Conservation (phyloP, 345 rosid species). For the Citrus maxima region DNA sequence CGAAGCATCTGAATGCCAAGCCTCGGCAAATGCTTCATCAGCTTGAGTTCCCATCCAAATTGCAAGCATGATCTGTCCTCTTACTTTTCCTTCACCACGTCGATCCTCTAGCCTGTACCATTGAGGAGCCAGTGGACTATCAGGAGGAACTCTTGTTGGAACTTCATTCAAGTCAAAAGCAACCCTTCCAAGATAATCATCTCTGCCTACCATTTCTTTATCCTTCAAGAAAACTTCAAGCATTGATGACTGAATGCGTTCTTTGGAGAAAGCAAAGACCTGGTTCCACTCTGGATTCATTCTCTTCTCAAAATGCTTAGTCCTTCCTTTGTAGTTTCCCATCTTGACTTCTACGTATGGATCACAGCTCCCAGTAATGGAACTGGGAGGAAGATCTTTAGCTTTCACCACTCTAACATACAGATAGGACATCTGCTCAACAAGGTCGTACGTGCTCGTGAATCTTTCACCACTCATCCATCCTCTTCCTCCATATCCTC, state of each 20-base stretch:
- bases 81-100: constrained; percentile 65
- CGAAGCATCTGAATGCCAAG: constrained; percentile 82
- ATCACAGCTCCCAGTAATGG: constrained; percentile 67
- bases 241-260: constrained; percentile 67
- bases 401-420: constrained; percentile 76
- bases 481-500: constrained; percentile 51
- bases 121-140: constrained; percentile 90
- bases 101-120: constrained; percentile 81
- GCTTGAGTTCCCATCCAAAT: constrained; percentile 98
- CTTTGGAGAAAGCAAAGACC: constrained; percentile 85
- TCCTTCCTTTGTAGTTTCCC: constrained; percentile 90
- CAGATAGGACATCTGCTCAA: constrained; percentile 76
- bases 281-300: constrained; percentile 90
- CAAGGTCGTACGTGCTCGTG: constrained; percentile 69
- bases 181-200: constrained; percentile 72
- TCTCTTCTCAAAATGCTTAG: constrained; percentile 69
- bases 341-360: constrained; percentile 90
- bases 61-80: constrained; percentile 85
- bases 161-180: constrained; percentile 74
- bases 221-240: constrained; percentile 73
- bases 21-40: constrained; percentile 84
- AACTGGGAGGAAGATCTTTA: constrained; percentile 65
- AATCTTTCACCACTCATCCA: constrained; percentile 61
- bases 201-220: constrained; percentile 71
- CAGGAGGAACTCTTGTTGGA: constrained; percentile 94